Conservation (phyloP, 2,329 filamentous ascomycete species). For the Microcyclosporella mali region DNA sequence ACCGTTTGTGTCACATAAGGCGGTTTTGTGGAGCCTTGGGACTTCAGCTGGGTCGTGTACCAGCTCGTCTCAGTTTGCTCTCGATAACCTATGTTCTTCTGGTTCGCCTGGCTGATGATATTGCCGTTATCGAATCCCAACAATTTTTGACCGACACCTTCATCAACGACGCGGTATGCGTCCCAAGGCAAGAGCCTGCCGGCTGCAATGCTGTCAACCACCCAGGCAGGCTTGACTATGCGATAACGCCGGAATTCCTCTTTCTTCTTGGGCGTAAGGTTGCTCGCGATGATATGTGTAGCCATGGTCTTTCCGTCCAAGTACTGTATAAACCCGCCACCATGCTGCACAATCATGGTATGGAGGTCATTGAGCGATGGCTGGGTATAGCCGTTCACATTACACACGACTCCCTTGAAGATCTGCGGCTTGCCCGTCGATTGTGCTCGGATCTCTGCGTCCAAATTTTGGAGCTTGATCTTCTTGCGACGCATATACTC, state of each 20-base stretch:
- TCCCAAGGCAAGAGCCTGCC: conserved; percentile 81
- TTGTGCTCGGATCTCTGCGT: conserved; percentile 68
- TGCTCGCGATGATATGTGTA: conserved; percentile 87
- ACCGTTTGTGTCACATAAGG: conserved; percentile 23
- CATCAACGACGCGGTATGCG: conserved; percentile 74
- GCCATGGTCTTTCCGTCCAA: conserved; percentile 89
- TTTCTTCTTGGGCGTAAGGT: conserved; percentile 84
- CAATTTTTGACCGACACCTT: conserved; percentile 75
- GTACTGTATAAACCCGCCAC: conserved; percentile 93
- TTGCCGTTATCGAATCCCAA: conserved; percentile 58
- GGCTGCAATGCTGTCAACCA: conserved; percentile 79
- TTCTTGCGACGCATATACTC: conserved; percentile 96
- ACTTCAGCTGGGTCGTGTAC: conserved; percentile 64
- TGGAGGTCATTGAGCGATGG: conserved; percentile 86
- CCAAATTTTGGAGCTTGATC: conserved; percentile 92
- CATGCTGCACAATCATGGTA: conserved; percentile 79
- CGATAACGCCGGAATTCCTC: conserved; percentile 83
- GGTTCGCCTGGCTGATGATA: conserved; percentile 60
- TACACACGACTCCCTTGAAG: conserved; percentile 83
- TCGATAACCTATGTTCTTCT: conserved; percentile 59
- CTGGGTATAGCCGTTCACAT: conserved; percentile 94
- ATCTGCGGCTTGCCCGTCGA: conserved; percentile 69
- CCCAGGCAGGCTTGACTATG: conserved; percentile 91
- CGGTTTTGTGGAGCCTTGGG: conserved; percentile 6
- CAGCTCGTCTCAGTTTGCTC: conserved; percentile 79